Base-by-base conservation (phyloP, 2,329 filamentous ascomycete genomes). In the Dactylellina parvicollis region DNA sequence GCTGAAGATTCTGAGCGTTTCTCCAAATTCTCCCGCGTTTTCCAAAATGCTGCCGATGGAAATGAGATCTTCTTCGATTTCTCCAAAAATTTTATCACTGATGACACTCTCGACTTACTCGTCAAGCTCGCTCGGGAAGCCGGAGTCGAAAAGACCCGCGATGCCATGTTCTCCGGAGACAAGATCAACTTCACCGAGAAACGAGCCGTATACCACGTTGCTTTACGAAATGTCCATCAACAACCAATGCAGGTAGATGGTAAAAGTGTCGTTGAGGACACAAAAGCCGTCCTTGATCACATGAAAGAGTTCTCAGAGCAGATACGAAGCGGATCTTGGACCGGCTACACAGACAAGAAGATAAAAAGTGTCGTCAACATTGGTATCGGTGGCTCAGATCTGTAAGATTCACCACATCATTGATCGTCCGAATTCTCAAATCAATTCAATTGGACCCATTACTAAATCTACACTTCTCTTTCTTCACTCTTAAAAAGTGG, bases 121-220 rank as follows among this genome's bases (percentile, higher is more conserved):
- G 86, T 96, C 79, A 89, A 96, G 84, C 88, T 99, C 26, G 95
- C 95, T 75, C 89, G 93, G 83, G 91, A 98, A 84, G 92, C 94
- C 76, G 89, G 90, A 77, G 83, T 99, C 38, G 93, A 96, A 85
- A 87, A 96, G 85, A 91, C 97, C 81, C 90, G 95, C 76, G 94
- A 99, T 87, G 89, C 89, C 80, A 96, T 99, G 93, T 99, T 99
- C 83, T 89, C 88, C 69, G 95, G 95, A 78, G 92, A 98, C 80
- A 94, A 96, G 87, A 98, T 99, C 86, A 99, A 99, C 87, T 97
- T 97, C 84, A 99, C 95, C 73, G 95, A 99, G 86, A 86, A 94
- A 80, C 90, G 95, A 76, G 95, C 95, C 76, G 95, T 99, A 76
- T 96, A 96, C 85, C 95, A 99, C 84, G 87, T 92, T 77, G 95